Evolutionary conservation across 2,329 filamentous ascomycete species (phyloP), one percentile per base, ranked within the genome.

Genomic region (Diaporthe ampelina): DNA sequence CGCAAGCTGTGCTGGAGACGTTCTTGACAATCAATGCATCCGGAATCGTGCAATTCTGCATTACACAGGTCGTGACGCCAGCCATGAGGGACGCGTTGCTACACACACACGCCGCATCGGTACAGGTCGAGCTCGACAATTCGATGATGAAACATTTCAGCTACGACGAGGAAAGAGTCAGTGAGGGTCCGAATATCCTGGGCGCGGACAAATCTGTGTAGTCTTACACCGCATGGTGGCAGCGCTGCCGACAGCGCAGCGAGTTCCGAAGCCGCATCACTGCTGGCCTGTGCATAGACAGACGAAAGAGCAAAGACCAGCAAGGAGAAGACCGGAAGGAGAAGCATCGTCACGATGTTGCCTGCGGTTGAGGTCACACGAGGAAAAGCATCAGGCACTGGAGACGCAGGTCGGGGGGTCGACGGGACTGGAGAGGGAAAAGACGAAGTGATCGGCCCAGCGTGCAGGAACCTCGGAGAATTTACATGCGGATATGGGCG

Each of bases 1-100:
- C 72, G 35, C 74, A 76, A n/a, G 68, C 72, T 7, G 74, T 72
- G 45, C 59, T 59, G 54, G 76, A 74, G 24, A 76, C 68, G 40
- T 76, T 76, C n/a, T 73, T 72, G 43, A 74, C 59, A 37, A 48
- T 67, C 72, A 56, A 52, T 8, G 45, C 13, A 15, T 76, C 69
- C 19, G 19, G 54, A 3, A 70, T 19, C 17, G 74, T 72, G 58
- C 74, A 76, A 13, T 65, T 76, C 26, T 24, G 19, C 19, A 24
- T 26, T 2, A 76, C 74, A 48, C 74, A 76, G n/a, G 59, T 37
- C 8, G 74, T 73, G 10, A 76, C 24, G 21, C 48, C 35, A 4
- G 54, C 45, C 21, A 72, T 70, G 21, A 74, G 29, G 21, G 48
- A 26, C 13, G 63, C 37, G 32, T 76, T n/a, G 29, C 43, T 58